phyloP scores from a whole-genome alignment of 495 filamentous ascomycete genomes.

The Aspergillus ellipticus region DNA sequence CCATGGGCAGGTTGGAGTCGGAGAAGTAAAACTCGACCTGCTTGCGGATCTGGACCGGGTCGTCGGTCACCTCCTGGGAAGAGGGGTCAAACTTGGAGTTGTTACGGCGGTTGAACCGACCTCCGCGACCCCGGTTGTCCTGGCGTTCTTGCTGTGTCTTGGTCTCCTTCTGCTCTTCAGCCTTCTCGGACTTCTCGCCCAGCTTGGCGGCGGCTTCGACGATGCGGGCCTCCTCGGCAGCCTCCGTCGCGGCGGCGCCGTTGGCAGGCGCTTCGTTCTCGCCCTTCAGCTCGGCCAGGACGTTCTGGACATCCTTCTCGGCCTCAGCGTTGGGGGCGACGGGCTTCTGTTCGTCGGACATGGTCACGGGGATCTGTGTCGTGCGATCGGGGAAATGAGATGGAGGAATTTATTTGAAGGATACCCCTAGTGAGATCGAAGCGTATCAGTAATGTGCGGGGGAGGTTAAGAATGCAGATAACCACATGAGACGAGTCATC shows the following conservation, averaged over 20 bases:
- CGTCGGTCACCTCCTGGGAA: constrained; percentile 58
- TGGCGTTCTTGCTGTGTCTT: constrained; percentile 18
- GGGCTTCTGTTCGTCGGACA: constrained; percentile 43
- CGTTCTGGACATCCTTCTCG: constrained; percentile 46
- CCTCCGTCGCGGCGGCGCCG: constrained; percentile 24
- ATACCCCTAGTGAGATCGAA: not conserved
- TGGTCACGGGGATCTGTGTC: constrained; percentile 13
- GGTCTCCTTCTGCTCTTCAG: constrained; percentile 28
- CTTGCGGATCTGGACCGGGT: constrained; percentile 73
- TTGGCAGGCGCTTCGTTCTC: constrained; percentile 24
- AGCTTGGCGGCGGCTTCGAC: constrained; percentile 44
- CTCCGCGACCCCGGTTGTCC: constrained; percentile 10
- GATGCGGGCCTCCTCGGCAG: constrained; percentile 42
- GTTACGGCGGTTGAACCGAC: constrained; percentile 23
- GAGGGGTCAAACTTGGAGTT: constrained; percentile 65
- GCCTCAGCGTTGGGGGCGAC: constrained; percentile 36
- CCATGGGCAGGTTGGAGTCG: constrained; percentile 82
- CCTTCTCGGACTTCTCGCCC: constrained; percentile 40
- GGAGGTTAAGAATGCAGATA: not conserved
- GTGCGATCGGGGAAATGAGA: not conserved
- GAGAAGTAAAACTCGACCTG: constrained; percentile 98
- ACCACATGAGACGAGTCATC: not conserved
- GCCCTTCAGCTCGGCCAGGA: constrained; percentile 46
- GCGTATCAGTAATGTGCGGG: not conserved
- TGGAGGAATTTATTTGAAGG: not conserved